Evolutionary conservation across 2,329 filamentous ascomycete genomes (phyloP).

Genomic region (Nothomitra cinnamomea): DNA sequence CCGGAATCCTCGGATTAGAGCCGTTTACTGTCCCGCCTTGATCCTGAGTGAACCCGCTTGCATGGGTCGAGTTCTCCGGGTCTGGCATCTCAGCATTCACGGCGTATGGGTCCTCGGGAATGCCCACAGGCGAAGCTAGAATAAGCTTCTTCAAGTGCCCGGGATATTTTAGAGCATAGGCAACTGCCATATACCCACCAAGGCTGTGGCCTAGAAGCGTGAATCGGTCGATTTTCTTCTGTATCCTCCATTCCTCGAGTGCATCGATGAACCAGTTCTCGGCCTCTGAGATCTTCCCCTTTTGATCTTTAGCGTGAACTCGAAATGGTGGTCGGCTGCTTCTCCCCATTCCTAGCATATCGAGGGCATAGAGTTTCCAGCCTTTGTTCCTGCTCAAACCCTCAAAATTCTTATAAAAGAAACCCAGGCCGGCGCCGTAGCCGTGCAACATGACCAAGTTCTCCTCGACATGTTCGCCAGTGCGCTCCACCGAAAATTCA

Average conservation of each 20-base stretch:
- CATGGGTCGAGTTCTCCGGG: conserved; percentile 52
- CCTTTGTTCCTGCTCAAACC: conserved; percentile 59
- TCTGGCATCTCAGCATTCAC: conserved; percentile 67
- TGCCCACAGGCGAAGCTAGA: conserved; percentile 80
- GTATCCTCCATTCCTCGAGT: conserved; percentile 84
- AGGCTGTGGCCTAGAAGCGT: conserved; percentile 86
- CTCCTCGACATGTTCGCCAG: conserved; percentile 63
- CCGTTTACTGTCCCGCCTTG: conserved; percentile 8
- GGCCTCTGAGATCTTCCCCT: conserved; percentile 70
- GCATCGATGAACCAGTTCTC: conserved; percentile 95
- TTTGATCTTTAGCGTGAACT: conserved; percentile 64
- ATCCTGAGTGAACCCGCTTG: conserved; percentile 65
- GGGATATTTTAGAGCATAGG: conserved; percentile 92
- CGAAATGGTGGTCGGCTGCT: conserved; percentile 71
- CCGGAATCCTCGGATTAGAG: conserved; percentile 15
- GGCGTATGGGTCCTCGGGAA: conserved; percentile 87
- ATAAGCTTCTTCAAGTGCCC: conserved; percentile 92
- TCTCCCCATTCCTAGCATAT: conserved; percentile 88
- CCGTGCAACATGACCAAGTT: conserved; percentile 92
- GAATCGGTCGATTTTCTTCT: conserved; percentile 79
- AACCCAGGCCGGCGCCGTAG: conserved; percentile 88
- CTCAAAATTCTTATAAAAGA: conserved; percentile 98
- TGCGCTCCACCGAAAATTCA: conserved; percentile 77
- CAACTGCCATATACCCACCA: conserved; percentile 86
- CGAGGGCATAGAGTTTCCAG: conserved; percentile 85